Percentiles rank a stretch among this genome's conserved stretches.
These are phyloP conservation scores for Moesziomyces aphidis DNA, from an alignment of 1,284 basidiomycete species.

Conservation along the genomic window DNA sequence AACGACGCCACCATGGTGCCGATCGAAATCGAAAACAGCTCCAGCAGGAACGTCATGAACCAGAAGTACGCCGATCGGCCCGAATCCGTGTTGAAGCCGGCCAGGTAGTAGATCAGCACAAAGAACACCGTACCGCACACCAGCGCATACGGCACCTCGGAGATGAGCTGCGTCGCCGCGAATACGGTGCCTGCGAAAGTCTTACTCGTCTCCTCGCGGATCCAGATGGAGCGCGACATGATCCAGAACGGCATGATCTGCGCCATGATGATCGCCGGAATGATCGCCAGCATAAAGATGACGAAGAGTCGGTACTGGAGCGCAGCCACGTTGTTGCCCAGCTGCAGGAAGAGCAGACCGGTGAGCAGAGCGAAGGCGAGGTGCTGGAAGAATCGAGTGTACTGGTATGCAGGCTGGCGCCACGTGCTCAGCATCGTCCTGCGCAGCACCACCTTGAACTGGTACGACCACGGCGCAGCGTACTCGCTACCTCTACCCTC, in stretches of 20 bases:
- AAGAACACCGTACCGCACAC: conserved; percentile 50
- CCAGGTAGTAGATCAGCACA: conserved; percentile 71
- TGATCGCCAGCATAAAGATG: conserved; percentile 72
- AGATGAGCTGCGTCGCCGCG: conserved; percentile 60
- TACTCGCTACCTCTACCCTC: conserved; percentile 65
- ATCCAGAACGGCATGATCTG: conserved; percentile 90
- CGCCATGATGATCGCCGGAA: conserved; percentile 81
- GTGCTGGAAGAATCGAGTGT: conserved; percentile 78
- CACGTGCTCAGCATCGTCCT: conserved; percentile 75
- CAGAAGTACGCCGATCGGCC: conserved; percentile 79
- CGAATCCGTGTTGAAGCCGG: conserved; percentile 73
- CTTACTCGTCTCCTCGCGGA: conserved; percentile 61
- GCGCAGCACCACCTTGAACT: conserved; percentile 79
- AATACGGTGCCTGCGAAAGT: conserved; percentile 65
- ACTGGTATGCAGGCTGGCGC: conserved; percentile 68
- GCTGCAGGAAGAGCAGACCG: conserved; percentile 84
- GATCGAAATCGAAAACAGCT: conserved; percentile 56
- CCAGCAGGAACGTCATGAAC: conserved; percentile 68
- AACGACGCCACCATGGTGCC: conserved; percentile 69
- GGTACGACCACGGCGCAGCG: conserved; percentile 81
- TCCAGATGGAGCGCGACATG: conserved; percentile 73
- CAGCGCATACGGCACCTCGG: conserved; percentile 80
- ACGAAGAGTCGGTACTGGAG: conserved; percentile 87
- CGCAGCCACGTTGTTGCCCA: conserved; percentile 76
- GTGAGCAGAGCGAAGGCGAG: conserved; percentile 78